Base-by-base conservation (phyloP, 352 stramenopile species). In the Halophytophthora batemanensis region DNA sequence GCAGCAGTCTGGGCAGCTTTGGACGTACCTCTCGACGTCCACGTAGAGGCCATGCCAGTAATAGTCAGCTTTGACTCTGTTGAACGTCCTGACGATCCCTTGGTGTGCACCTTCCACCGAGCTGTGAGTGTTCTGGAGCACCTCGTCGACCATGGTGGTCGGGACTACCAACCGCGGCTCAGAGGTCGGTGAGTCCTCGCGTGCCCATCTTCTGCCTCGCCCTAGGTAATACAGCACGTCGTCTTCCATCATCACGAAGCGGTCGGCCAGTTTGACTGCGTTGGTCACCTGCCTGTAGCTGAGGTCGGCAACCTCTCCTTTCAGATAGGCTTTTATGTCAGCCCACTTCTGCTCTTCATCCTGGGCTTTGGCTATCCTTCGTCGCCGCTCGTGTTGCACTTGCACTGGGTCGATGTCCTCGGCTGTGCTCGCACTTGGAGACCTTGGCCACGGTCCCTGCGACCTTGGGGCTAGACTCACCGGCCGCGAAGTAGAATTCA, bases 31-130 rank as follows among this genome's bases (percentile, higher is more conserved):
- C n/a, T 61, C 38, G 1, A 42, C 29, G 1, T 23, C 18, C 14
- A 33, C 42, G 15, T 50, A 48, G 45, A 61, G 41, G 0, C 40
- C 46, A 7, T 49, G 35, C 53, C 45, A 61, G 22, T 60, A 61
- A 11, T 35, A 55, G 19, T 40, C 37, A 6, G 5, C 3, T 15
- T 28, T 41, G 6, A 54, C 14, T 0, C 37, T 29, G 3, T 54
- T 35, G 14, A 53, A 61, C 2, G 52, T 50, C 44, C 43, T 17
- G 8, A 44, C 38, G 21, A 53, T 49, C 1, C 43, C 48, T 35
- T 50, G 42, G n/a, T 56, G 56, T 3, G 6, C 42, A 2, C 48
- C 31, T 25, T 58, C 22, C 19, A 64, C 25, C 28, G 55, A 57
- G 34, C 49, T 44, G 34, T 56, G 41, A 37, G 33, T 48, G 12